Evolutionary conservation across 345 rosid species (phyloP), one percentile per base, ranked within the genome.

Genomic region (Psidium friedrichsthalianum): DNA sequence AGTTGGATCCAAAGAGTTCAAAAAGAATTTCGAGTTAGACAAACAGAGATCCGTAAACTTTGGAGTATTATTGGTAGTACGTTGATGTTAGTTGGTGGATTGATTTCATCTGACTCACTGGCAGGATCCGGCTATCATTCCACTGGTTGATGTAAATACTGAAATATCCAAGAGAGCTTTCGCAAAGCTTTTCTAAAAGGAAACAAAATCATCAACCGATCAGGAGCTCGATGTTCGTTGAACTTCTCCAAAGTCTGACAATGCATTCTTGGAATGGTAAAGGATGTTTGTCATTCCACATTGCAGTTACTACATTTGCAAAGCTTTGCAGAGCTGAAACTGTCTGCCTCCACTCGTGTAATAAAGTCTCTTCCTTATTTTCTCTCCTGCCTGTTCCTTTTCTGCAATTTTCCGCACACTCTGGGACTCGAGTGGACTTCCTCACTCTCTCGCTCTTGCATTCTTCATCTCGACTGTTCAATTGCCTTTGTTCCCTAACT

Each of bases 31-130:
- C 1, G 3, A 29, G 22, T 64, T 32, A 15, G 22, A 64, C 11
- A 64, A 15, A 29, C 0, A 7, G 22, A 27, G 21, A 61, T 29
- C 5, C 2, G 0, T 8, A 59, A 27, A 61, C 5, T 3, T 61
- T 0, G 2, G 2, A 6, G 42, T 1, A 27, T 29, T 15, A 29
- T 61, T 29, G 3, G 42, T 7, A 29, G 42, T 14, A 3, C 2
- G 0, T 61, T 61, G 21, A 29, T 61, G 74, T 61, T 61, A 61
- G 74, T 15, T 61, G 22, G 6, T 15, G 21, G 42, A 15, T 29
- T 64, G 42, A 29, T 64, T 15, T 29, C 76, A 29, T 64, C 6
- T 27, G 1, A 3, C 42, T 29, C 42, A 29, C 10, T 61, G 21
- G 74, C 5, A 61, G 1, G 21, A 3, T 61, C 29, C 1, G 5